phyloP scores from a whole-genome alignment of 2,329 filamentous ascomycete species.

The Colletotrichum sp. region DNA sequence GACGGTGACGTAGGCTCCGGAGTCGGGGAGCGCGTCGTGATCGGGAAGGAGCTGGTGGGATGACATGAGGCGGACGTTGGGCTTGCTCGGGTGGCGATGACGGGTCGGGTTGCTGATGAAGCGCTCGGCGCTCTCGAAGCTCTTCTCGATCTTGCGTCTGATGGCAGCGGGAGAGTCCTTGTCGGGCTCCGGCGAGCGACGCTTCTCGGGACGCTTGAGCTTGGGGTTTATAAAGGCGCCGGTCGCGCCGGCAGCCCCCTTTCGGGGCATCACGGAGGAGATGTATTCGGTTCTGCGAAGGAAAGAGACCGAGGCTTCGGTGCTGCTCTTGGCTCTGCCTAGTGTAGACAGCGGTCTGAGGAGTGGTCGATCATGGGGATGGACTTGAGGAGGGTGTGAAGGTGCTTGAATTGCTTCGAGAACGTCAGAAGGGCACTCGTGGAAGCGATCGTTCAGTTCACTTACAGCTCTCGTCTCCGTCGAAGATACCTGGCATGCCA shows the following conservation, averaged over 20 bases:
- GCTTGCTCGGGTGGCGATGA: slow-evolving; percentile 61
- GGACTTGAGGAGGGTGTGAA: slow-evolving; percentile 71
- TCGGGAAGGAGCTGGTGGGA: slow-evolving; percentile 69
- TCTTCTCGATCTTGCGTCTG: slow-evolving; percentile 69
- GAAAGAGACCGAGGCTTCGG: slow-evolving; percentile 84
- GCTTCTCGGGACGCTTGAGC: slow-evolving; percentile 42
- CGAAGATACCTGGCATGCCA: slow-evolving; percentile 92
- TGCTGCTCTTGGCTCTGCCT: slow-evolving; percentile 77
- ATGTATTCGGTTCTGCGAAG: slow-evolving; percentile 97
- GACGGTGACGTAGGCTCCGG: slow-evolving; percentile 71
- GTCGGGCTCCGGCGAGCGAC: slow-evolving; percentile 62
- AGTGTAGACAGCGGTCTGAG: slow-evolving; percentile 84
- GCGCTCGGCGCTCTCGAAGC: slow-evolving; percentile 60
- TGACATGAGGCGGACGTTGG: slow-evolving; percentile 53
- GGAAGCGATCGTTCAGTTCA: slow-evolving; percentile 19
- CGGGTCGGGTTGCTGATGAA: slow-evolving; percentile 59
- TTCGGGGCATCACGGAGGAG: slow-evolving; percentile 63
- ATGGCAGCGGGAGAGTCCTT: slow-evolving; percentile 69
- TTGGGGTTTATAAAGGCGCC: slow-evolving; percentile 34
- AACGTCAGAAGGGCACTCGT: slow-evolving; percentile 14
- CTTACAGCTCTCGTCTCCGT: slow-evolving; percentile 92
- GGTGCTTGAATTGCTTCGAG: slow-evolving; percentile 79
- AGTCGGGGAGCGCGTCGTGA: slow-evolving; percentile 72
- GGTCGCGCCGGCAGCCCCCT: slow-evolving; percentile 51
- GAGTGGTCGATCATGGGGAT: slow-evolving; percentile 84